Evolutionary conservation across 2,329 filamentous ascomycete species (phyloP).

Genomic region (Meredithiella fracta): DNA sequence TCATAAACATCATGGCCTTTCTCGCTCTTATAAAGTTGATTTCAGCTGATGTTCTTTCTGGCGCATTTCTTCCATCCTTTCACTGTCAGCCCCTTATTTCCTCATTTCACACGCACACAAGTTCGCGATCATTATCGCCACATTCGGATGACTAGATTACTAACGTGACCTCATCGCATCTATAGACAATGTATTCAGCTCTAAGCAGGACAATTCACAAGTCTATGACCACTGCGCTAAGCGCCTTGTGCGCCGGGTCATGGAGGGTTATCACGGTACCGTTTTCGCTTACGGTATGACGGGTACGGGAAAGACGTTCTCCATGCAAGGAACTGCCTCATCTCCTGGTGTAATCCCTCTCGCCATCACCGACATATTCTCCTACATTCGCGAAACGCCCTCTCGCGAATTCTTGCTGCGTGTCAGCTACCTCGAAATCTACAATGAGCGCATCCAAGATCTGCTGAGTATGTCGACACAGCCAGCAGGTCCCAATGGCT

Average conservation of each 20-base stretch:
- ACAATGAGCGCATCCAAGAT: slow-evolving; percentile 96
- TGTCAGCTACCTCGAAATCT: slow-evolving; percentile 97
- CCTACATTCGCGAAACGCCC: slow-evolving; percentile 93
- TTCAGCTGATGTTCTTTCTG: background rate
- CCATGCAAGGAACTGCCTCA: slow-evolving; percentile 94
- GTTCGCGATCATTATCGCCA: background rate
- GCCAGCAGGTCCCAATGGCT: slow-evolving; percentile 32
- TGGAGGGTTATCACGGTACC: slow-evolving; percentile 97
- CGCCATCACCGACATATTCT: slow-evolving; percentile 97
- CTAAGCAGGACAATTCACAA: slow-evolving; percentile 81
- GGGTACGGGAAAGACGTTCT: slow-evolving; percentile 98
- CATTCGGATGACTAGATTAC: background rate
- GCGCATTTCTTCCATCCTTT: background rate
- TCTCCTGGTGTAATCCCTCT: slow-evolving; percentile 93
- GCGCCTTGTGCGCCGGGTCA: slow-evolving; percentile 82
- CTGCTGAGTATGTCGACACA: slow-evolving; percentile 60
- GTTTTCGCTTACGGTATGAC: slow-evolving; percentile 99
- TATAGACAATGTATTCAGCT: slow-evolving; percentile 87
- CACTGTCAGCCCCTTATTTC: background rate
- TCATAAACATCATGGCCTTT: background rate
- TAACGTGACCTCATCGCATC: background rate
- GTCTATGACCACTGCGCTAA: slow-evolving; percentile 94
- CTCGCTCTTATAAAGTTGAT: background rate
- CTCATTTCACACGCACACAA: background rate
- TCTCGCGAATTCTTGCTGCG: slow-evolving; percentile 84